Conservation (phyloP, 768 basidiomycete species). For the Leccinum incarnatum region DNA sequence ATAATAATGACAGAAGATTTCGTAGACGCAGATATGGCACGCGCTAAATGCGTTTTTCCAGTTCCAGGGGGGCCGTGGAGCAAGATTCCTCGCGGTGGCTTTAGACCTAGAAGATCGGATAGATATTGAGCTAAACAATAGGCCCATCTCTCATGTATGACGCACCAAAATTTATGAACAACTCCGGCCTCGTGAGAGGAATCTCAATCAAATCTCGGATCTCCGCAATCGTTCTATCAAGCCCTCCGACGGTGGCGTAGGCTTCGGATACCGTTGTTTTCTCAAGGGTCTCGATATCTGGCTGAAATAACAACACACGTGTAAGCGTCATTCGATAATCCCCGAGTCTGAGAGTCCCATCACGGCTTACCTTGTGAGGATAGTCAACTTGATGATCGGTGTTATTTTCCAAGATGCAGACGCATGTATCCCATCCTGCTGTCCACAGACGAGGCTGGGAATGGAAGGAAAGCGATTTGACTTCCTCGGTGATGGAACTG, state of each 20-base stretch:
- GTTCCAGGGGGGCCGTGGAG: slow-evolving; percentile 97
- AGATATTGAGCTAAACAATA: slow-evolving; percentile 16
- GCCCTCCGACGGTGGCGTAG: slow-evolving; percentile 85
- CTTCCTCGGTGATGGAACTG: slow-evolving; percentile 37
- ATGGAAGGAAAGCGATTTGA: slow-evolving; percentile 47
- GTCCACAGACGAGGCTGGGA: slow-evolving; percentile 50
- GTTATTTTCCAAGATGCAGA: slow-evolving; percentile 40
- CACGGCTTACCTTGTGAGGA: slow-evolving; percentile 34
- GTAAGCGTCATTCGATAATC: slow-evolving; percentile 10
- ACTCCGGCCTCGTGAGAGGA: slow-evolving; percentile 76
- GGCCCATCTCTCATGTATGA: slow-evolving; percentile 1
- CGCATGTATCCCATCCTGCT: slow-evolving; percentile 65
- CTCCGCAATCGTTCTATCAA: slow-evolving; percentile 81
- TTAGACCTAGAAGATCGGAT: slow-evolving; percentile 58
- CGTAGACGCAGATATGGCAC: slow-evolving; percentile 88
- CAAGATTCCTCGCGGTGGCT: slow-evolving; percentile 92
- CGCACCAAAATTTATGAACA: slow-evolving; percentile 75
- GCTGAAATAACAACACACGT: slow-evolving; percentile 30
- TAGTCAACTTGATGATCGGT: slow-evolving; percentile 24
- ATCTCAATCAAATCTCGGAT: slow-evolving; percentile 86
- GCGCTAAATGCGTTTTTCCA: slow-evolving; percentile 95
- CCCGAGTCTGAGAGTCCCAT: slow-evolving; percentile 6
- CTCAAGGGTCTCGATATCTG: slow-evolving; percentile 47
- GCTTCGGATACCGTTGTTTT: slow-evolving; percentile 47
- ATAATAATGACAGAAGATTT: slow-evolving; percentile 87